Percentiles rank a stretch among this genome's conserved stretches.
Evolutionary conservation across 441 rosid genomes (phyloP).

Genomic region (Biscutella auriculata): DNA sequence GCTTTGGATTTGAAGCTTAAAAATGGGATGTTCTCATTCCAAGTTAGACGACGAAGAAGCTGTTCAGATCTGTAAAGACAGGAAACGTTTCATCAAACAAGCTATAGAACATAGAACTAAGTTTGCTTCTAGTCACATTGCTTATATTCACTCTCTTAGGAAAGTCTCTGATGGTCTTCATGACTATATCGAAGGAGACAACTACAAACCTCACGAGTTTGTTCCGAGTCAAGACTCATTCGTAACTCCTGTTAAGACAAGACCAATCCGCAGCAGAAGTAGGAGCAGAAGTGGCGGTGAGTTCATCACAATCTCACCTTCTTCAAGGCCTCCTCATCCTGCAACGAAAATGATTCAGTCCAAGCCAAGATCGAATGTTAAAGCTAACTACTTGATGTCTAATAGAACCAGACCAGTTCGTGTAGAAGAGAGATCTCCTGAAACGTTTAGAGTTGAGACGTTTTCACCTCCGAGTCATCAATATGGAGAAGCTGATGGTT

Average conservation of each 20-base stretch:
- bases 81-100: constrained; percentile 81
- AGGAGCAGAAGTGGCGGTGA: constrained; percentile 1
- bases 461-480: constrained; percentile 40
- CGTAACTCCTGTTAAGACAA: constrained; percentile 51
- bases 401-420: constrained; percentile 58
- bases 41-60: constrained; percentile 85
- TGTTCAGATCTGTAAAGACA: constrained; percentile 83
- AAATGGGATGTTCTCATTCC: constrained; percentile 91
- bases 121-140: constrained; percentile 66
- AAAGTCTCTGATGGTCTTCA: constrained; percentile 82
- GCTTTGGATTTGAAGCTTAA: too few relatives aligned
- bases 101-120: constrained; percentile 74
- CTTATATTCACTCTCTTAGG: constrained; percentile 73
- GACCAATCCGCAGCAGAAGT: constrained; percentile 11
- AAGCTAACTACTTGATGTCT: constrained; percentile 50
- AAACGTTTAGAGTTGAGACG: constrained; percentile 48
- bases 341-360: constrained; percentile 34
- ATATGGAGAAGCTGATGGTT: constrained; percentile 58
- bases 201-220: constrained; percentile 35
- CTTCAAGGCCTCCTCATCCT: constrained; percentile 18
- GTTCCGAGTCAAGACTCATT: constrained; percentile 32
- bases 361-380: constrained; percentile 38
- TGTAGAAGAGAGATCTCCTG: constrained; percentile 71
- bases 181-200: constrained; percentile 63
- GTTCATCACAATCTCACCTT: constrained; percentile 48